Base-by-base conservation (phyloP, 2,329 filamentous ascomycete genomes). In the Sclerotiophoma versabilis region DNA sequence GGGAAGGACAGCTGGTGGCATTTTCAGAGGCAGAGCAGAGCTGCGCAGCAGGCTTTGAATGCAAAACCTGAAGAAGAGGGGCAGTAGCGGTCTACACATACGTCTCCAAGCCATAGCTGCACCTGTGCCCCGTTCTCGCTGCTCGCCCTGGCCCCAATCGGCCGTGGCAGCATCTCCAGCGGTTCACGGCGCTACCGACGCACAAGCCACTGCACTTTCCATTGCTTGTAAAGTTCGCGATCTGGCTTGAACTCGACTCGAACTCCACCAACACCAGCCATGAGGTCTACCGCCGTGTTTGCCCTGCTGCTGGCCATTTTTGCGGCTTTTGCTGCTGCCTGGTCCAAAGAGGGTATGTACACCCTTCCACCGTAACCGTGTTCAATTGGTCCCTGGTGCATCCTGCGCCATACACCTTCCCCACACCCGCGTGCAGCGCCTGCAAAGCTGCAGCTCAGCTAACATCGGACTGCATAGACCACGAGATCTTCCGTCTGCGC, bases 401-500 rank as follows among this genome's bases (percentile, higher is more conserved):
- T 47, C 30, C 52, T 50, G 44, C 53, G 20, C 33, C 52, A 26
- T 17, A 33, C 6, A 17, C 14, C 11, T 47, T 51, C 47, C 42
- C 46, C 63, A 63, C 57, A 15, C 20, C 49, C 29, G 58, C 57
- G 55, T 57, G 36, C 55, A 65, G 15, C 39, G 33, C 12, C 5
- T 29, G 25, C 12, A 15, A 23, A 27, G 25, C 27, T 50, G 38
- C 34, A 48, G 39, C 50, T 53, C 65, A 61, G 63, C 64, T 66
- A 44, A 63, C 57, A 47, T 49, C 25, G 52, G 29, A 58, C 56
- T 45, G 23, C 58, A 27, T 69, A 96, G 95, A 99, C 78, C 92
- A 96, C 73, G 95, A 99, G 79, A 98, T 99, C 80, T 99, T 99
- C 81, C 90, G 92, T 67, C 83, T 99, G 59, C 89, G 89, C 71